Percentiles rank a stretch among this genome's conserved stretches.
Conservation (phyloP, 2,329 filamentous ascomycete species). For the Aureobasidium sp. region DNA sequence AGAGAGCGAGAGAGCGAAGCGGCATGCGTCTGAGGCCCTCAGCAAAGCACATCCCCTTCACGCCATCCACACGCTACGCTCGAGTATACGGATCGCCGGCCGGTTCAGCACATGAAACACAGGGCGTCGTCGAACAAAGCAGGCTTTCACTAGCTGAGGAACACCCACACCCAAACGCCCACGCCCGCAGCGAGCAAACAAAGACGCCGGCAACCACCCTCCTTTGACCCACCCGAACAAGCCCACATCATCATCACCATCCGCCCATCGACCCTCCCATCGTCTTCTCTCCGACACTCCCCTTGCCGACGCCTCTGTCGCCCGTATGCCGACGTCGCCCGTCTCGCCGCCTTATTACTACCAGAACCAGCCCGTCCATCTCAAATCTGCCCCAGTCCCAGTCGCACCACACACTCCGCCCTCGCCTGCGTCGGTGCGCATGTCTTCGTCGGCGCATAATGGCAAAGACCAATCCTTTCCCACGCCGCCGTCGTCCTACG, state of each 20-base stretch:
- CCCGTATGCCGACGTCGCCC: constrained; percentile 29
- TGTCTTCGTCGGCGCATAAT: constrained; percentile 35
- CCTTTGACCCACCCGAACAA: constrained; percentile 2
- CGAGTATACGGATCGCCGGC: constrained; percentile 3
- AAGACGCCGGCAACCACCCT: constrained; percentile 1
- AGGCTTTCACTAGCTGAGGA: constrained; percentile 3
- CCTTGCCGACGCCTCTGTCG: not conserved
- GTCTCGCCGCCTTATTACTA: constrained; percentile 38
- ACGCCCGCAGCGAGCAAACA: constrained; percentile 5
- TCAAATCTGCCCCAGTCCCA: constrained; percentile 19
- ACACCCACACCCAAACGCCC: not conserved
- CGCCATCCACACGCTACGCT: constrained; percentile 4
- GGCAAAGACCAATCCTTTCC: constrained; percentile 29
- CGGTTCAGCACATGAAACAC: constrained; percentile 10
- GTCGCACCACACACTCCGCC: constrained; percentile 39
- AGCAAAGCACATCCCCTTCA: not conserved
- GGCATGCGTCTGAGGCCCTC: not conserved
- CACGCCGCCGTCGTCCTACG: constrained; percentile 34
- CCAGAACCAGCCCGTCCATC: constrained; percentile 35
- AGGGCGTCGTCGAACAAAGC: not conserved
- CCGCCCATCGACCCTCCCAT: not conserved
- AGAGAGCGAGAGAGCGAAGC: not conserved
- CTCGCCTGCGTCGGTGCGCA: constrained; percentile 35
- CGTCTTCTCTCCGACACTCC: not conserved
- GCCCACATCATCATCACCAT: not conserved